Evolutionary conservation across 1,139 yeast species (phyloP).

Genomic region (Debaryomycetaceae sp.): DNA sequence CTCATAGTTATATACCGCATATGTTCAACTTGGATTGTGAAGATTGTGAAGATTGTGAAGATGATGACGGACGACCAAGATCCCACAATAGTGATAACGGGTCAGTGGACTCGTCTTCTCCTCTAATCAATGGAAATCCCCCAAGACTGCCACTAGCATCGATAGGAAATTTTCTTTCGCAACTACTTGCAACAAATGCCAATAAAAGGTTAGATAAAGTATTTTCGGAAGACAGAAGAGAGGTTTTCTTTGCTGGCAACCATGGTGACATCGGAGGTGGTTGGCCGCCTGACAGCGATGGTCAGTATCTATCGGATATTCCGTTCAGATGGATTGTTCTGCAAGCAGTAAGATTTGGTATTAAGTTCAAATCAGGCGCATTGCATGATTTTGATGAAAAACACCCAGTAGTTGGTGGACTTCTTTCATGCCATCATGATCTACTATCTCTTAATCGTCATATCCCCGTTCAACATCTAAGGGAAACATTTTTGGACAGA

Average conservation of each 20-base stretch:
- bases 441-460: conserved; percentile 19
- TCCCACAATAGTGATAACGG: neutral
- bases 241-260: conserved; percentile 64
- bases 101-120: neutral
- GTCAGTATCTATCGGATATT: conserved; percentile 29
- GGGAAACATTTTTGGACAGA: neutral
- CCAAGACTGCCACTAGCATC: neutral
- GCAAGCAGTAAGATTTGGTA: conserved; percentile 49
- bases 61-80: neutral
- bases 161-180: conserved; percentile 1
- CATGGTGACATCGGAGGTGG: conserved; percentile 70
- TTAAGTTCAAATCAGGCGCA: conserved; percentile 37
- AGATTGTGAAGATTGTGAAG: conserved; percentile 3
- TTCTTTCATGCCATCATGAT: conserved; percentile 50
- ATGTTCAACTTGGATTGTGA: conserved; percentile 20
- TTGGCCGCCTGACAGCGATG: conserved; percentile 40
- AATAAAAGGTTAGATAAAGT: conserved; percentile 4
- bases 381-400: conserved; percentile 35
- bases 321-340: conserved; percentile 58
- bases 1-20: conserved; percentile 33
- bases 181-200: conserved; percentile 5
- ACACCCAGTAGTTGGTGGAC: conserved; percentile 33
- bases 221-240: conserved; percentile 39
- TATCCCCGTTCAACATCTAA: neutral
- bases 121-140: neutral